Conservation (phyloP, 495 filamentous ascomycete genomes). For the Patellaria atrata region DNA sequence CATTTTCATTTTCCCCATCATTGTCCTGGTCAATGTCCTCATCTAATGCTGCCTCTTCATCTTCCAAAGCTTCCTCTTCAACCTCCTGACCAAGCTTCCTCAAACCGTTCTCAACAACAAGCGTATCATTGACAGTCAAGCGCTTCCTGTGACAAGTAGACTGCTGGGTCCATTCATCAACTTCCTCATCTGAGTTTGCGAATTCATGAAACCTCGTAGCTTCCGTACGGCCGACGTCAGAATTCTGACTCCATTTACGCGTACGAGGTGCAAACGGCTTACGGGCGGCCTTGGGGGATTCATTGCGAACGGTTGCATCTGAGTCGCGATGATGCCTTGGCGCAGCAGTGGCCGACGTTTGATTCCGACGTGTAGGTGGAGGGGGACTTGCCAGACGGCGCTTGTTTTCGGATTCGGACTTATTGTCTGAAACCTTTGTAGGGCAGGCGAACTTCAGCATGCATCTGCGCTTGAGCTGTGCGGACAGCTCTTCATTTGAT, state of each 20-base stretch:
- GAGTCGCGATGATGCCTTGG: slow-evolving; percentile 36
- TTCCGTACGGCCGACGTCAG: slow-evolving; percentile 48
- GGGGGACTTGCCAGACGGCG: slow-evolving; percentile 24
- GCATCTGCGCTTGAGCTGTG: slow-evolving; percentile 36
- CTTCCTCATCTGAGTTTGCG: slow-evolving; percentile 61
- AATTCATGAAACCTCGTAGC: slow-evolving; percentile 84
- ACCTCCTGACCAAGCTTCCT: slow-evolving; percentile 78
- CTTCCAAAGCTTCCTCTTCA: slow-evolving; percentile 65
- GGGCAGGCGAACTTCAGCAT: slow-evolving; percentile 50
- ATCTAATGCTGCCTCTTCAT: slow-evolving; percentile 14
- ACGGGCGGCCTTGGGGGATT: slow-evolving; percentile 22
- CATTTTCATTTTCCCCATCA: slow-evolving; percentile 29
- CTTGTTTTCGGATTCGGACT: slow-evolving; percentile 13
- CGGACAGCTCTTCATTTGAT: slow-evolving; percentile 18
- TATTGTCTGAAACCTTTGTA: slow-evolving; percentile 19
- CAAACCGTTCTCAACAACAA: slow-evolving; percentile 81
- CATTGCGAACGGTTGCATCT: slow-evolving; percentile 31
- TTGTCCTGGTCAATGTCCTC: slow-evolving; percentile 32
- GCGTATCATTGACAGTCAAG: slow-evolving; percentile 76
- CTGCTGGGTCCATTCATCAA: slow-evolving; percentile 75
- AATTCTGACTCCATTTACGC: slow-evolving; percentile 28
- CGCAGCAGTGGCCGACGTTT: slow-evolving; percentile 14
- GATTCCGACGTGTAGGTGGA: slow-evolving; percentile 18
- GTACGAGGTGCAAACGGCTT: slow-evolving; percentile 12
- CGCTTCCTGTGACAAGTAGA: slow-evolving; percentile 46